Base-by-base conservation (phyloP, 768 basidiomycete genomes). In the Pisolithus microcarpus region DNA sequence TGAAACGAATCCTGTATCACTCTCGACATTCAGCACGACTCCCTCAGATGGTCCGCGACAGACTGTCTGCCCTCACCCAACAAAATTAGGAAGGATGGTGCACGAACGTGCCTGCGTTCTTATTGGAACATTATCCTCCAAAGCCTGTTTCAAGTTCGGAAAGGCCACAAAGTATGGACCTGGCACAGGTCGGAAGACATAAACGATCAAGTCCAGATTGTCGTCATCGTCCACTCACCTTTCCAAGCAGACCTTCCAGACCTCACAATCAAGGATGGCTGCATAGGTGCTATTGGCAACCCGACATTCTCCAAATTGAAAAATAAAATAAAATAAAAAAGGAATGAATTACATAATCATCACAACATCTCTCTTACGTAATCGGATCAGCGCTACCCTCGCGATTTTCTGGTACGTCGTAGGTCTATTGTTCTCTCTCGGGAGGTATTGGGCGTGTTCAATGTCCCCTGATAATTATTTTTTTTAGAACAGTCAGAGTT, bases 91-190 rank as follows among this genome's bases (percentile, higher is more conserved):
- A 2, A 99, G 75, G 64, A 99, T 87, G 8, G 94, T 96, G 58
- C 93, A 97, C 10, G 87, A 74, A 53, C 95, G 73, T 1, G 91
- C 91, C 52, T 91, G 79, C 0, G 95, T 99, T 60, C 80, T 80
- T 61, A 99, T 92, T 0, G 92, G 82, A n/a, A 80, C 75, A 67
- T 89, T 89, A 67, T 84, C 84, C 53, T 81, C 72, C 50, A 91
- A 71, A 2, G 94, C 86, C 38, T 93, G 82, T 28, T 81, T 78
- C 52, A 98, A 73, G 60, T 89, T 87, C 3, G 91, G 89, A 70
- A 97, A 97, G 18, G 92, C 81, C 46, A 93, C 87, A 61, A 98
- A 98, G 69, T 83, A 96, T 11, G 95, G 95, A 5, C 94, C 95
- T 98, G 44, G 4, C 6, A 18, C 13, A n/a, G n/a, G n/a, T n/a